Percentiles rank a stretch among this genome's conserved stretches.
phyloP scores from a whole-genome alignment of 2,329 filamentous ascomycete species.

The Neocucurbitaria cava region DNA sequence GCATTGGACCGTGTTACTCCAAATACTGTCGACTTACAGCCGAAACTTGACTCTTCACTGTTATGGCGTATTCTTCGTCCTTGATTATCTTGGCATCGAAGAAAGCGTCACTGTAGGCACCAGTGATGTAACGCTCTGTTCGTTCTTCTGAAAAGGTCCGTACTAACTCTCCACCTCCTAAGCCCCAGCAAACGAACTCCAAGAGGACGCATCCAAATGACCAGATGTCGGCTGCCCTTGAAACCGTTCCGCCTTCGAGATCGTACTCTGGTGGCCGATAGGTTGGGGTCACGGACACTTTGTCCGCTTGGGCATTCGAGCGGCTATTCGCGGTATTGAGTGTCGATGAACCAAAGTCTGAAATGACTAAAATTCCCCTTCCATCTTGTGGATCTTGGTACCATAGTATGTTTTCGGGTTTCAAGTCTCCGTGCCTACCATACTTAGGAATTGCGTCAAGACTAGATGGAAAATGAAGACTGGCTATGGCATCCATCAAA shows the following conservation, averaged over 20 bases:
- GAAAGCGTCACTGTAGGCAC: conserved; percentile 15
- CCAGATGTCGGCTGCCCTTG: conserved; percentile 26
- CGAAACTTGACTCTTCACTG: conserved; percentile 14
- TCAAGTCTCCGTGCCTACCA: conserved; percentile 12
- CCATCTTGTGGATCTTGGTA: not conserved
- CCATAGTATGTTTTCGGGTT: conserved; percentile 15
- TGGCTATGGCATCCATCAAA: not conserved
- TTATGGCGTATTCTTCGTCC: conserved; percentile 3
- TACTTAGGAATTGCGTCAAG: not conserved
- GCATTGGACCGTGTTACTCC: not conserved
- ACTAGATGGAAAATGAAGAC: not conserved
- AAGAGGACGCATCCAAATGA: conserved; percentile 24
- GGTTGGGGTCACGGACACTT: conserved; percentile 5
- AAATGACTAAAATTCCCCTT: conserved; percentile 1
- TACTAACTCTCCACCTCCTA: conserved; percentile 4
- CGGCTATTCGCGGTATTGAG: not conserved
- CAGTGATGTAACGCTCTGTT: conserved; percentile 3
- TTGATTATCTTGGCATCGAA: conserved; percentile 13
- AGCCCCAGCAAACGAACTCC: conserved; percentile 22
- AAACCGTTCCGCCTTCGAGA: conserved; percentile 13
- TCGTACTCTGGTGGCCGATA: conserved; percentile 27
- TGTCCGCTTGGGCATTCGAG: conserved; percentile 10
- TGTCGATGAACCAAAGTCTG: conserved; percentile 1
- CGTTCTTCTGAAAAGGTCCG: conserved; percentile 1
- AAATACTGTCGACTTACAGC: conserved; percentile 4